These are phyloP conservation scores for Megacollybia platyphylla DNA, from an alignment of 1,284 basidiomycete species.

Conservation along the genomic window DNA sequence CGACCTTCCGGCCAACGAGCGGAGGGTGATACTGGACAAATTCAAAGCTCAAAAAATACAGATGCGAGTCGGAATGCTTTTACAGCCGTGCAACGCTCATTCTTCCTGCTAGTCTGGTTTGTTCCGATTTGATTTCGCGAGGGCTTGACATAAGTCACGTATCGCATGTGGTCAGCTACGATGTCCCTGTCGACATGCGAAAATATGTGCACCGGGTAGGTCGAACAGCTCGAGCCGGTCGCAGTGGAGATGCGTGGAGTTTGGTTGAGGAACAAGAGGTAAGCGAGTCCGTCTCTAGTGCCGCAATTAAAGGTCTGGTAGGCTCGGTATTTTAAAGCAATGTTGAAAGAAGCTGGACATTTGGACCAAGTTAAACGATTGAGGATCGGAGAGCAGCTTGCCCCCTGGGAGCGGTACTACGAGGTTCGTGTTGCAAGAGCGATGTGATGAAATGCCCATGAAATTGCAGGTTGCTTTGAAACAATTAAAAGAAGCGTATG, in stretches of 20 bases:
- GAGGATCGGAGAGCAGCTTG: constrained; percentile 54
- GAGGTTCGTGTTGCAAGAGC: constrained; percentile 27
- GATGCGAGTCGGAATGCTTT: constrained; percentile 41
- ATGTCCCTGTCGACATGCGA: constrained; percentile 90
- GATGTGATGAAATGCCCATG: not conserved
- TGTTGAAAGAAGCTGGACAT: constrained; percentile 71
- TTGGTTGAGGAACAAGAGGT: constrained; percentile 95
- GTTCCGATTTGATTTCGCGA: constrained; percentile 90
- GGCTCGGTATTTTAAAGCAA: constrained; percentile 83
- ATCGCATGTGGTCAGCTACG: constrained; percentile 88
- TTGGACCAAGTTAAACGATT: constrained; percentile 62
- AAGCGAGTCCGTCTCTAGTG: constrained; percentile 6
- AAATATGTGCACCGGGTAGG: constrained; percentile 98
- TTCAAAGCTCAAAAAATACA: constrained; percentile 79
- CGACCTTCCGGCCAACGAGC: constrained; percentile 66
- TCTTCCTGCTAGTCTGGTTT: constrained; percentile 55
- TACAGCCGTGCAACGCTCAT: constrained; percentile 1
- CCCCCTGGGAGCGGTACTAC: constrained; percentile 46
- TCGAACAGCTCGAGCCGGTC: constrained; percentile 85
- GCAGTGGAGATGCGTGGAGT: constrained; percentile 83
- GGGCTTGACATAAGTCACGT: constrained; percentile 95
- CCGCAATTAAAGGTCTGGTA: constrained; percentile 15
- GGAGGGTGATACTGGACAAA: constrained; percentile 65
- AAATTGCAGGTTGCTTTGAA: not conserved
- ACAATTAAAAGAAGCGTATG: not conserved